Evolutionary conservation across 169 alveolate genomes (phyloP).

Genomic region (Theileria annulata): DNA sequence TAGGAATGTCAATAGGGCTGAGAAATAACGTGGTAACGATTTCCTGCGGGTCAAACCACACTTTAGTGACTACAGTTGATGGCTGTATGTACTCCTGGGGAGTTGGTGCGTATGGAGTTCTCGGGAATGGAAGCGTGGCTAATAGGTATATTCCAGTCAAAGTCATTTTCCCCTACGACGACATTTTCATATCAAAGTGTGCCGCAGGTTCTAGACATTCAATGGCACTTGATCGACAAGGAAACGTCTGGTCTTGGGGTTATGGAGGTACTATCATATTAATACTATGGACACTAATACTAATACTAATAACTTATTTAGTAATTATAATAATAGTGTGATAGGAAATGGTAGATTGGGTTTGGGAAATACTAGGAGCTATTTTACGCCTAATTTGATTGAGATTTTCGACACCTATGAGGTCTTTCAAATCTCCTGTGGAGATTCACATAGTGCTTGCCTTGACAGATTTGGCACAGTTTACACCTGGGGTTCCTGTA

Average conservation of each 20-base stretch:
- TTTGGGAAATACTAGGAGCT: slow-evolving; percentile 71
- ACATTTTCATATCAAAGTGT: slow-evolving; percentile 56
- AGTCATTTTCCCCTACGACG: slow-evolving; percentile 45
- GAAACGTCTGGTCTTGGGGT: slow-evolving; percentile 76
- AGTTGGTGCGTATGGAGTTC: slow-evolving; percentile 76
- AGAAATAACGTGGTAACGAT: slow-evolving; percentile 59
- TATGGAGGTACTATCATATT: slow-evolving; percentile 67
- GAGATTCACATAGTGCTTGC: slow-evolving; percentile 86
- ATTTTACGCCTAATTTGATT: slow-evolving; percentile 66
- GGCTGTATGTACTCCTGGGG: slow-evolving; percentile 83
- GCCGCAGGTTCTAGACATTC: slow-evolving; percentile 76
- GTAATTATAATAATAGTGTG: background rate
- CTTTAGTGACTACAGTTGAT: slow-evolving; percentile 72
- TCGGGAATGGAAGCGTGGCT: slow-evolving; percentile 74
- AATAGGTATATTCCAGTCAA: slow-evolving; percentile 72
- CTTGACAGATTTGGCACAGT: slow-evolving; percentile 79
- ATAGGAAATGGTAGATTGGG: slow-evolving; percentile 82
- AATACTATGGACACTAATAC: no score
- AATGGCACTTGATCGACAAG: slow-evolving; percentile 65
- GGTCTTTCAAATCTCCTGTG: slow-evolving; percentile 77
- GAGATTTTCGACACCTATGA: slow-evolving; percentile 28
- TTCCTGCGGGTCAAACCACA: slow-evolving; percentile 83
- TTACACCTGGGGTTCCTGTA: slow-evolving; percentile 87
- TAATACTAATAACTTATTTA: background rate
- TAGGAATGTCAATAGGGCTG: slow-evolving; percentile 64